These are phyloP conservation scores for Xylariaceae sp. DNA, from an alignment of 2,329 filamentous ascomycete genomes.

Conservation along the genomic window DNA sequence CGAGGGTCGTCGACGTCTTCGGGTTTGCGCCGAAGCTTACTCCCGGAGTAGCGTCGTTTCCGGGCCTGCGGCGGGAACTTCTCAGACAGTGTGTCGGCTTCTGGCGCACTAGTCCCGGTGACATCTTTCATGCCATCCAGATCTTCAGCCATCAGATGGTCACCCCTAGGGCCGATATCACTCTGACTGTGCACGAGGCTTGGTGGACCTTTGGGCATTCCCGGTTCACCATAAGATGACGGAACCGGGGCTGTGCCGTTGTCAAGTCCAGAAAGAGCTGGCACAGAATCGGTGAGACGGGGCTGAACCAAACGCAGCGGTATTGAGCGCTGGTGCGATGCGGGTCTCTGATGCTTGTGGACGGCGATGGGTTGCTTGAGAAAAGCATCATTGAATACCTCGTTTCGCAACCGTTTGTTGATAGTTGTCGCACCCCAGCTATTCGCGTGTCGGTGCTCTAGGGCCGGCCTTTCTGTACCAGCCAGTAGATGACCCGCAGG, in stretches of 20 bases:
- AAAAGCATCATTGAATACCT: conserved; percentile 89
- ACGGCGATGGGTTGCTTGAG: conserved; percentile 74
- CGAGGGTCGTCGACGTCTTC: conserved; percentile 62
- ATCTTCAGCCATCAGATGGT: conserved; percentile 27
- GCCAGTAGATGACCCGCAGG: conserved; percentile 6
- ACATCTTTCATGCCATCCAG: conserved; percentile 42
- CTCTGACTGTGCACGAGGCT: conserved; percentile 25
- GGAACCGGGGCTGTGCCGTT: conserved; percentile 5
- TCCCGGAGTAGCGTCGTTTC: conserved; percentile 77
- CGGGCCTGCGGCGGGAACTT: conserved; percentile 36
- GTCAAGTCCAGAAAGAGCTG: conserved; percentile 4
- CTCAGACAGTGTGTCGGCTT: conserved; percentile 46
- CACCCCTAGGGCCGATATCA: conserved; percentile 23
- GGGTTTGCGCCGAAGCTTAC: conserved; percentile 68
- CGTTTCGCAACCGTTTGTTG: conserved; percentile 79
- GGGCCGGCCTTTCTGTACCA: conserved; percentile 26
- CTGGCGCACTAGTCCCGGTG: conserved; percentile 57
- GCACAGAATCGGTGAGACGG: conserved; percentile 37
- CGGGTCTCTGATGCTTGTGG: conserved; percentile 65
- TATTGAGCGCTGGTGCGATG: conserved; percentile 53
- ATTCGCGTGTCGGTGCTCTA: conserved; percentile 51
- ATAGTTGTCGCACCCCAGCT: conserved; percentile 90
- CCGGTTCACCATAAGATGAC: conserved; percentile 7
- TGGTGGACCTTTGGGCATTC: conserved; percentile 16
- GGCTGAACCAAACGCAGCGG: conserved; percentile 43